phyloP scores from a whole-genome alignment of 306 rosid species.

The Mimosa pudica region DNA sequence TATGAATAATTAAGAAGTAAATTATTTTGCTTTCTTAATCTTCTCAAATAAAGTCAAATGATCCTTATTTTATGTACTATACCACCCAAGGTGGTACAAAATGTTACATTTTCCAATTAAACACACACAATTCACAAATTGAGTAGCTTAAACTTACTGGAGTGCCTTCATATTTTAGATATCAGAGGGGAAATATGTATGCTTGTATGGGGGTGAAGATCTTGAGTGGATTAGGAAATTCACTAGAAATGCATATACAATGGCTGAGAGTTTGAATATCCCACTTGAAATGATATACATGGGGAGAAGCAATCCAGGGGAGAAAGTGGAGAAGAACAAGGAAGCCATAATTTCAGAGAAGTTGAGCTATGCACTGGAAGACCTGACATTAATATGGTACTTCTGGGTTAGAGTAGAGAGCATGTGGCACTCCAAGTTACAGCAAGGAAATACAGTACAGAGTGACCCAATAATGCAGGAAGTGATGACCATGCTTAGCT shows the following conservation, averaged over 20 bases:
- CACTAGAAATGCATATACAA: slow-evolving; percentile 29
- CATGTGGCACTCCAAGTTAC: slow-evolving; percentile 60
- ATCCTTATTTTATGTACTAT: too few relatives aligned
- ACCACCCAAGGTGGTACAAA: too few relatives aligned
- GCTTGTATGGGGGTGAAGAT: slow-evolving; percentile 73
- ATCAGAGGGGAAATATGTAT: slow-evolving; percentile 49
- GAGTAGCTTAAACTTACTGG: background rate
- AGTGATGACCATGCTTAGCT: slow-evolving; percentile 44
- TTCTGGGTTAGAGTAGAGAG: slow-evolving; percentile 74
- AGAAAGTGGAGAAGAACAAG: slow-evolving; percentile 37
- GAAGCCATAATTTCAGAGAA: slow-evolving; percentile 29
- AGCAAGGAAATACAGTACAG: slow-evolving; percentile 30
- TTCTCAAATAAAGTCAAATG: too few relatives aligned
- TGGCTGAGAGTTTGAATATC: slow-evolving; percentile 39
- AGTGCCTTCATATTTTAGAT: slow-evolving; percentile 37
- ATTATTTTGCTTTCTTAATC: too few relatives aligned
- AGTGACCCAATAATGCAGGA: slow-evolving; percentile 47
- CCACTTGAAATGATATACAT: slow-evolving; percentile 60
- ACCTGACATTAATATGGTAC: slow-evolving; percentile 56
- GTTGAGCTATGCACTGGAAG: slow-evolving; percentile 41
- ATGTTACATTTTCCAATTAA: background rate
- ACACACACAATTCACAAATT: background rate
- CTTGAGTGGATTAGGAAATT: slow-evolving; percentile 62
- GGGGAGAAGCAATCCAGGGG: slow-evolving; percentile 59
- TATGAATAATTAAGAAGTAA: too few relatives aligned